Evolutionary conservation across 768 basidiomycete genomes (phyloP).

Genomic region (Daedaleopsis sinensis): DNA sequence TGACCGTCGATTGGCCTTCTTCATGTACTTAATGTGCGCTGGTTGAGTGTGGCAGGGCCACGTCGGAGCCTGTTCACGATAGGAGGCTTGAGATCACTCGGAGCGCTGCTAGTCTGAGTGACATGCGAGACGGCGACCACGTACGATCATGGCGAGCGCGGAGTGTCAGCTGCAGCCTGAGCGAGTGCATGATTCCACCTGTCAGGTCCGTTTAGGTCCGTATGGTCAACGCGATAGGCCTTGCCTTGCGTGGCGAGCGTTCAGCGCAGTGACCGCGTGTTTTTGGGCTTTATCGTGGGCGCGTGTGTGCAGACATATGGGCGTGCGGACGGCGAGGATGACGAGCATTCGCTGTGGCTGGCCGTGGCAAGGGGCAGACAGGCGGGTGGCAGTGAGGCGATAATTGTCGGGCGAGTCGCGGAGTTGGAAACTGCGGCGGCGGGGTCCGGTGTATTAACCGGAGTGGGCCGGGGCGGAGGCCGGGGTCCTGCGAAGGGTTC

Average conservation of each 20-base stretch:
- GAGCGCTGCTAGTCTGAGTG: background rate
- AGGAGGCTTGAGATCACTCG: no score
- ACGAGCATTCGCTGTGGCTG: background rate
- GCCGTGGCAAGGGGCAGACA: background rate
- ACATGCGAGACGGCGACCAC: background rate
- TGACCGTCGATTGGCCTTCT: no score
- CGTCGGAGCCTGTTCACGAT: no score
- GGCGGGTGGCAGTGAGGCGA: background rate
- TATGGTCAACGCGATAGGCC: background rate
- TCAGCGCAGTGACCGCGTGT: no score
- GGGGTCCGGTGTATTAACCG: background rate
- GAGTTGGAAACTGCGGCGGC: background rate
- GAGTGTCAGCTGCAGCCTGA: background rate
- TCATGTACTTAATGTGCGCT: background rate
- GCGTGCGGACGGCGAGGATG: no score
- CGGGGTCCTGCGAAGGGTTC: conserved; percentile 12
- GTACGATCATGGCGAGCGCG: background rate
- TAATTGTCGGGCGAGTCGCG: background rate
- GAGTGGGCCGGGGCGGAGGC: conserved; percentile 10
- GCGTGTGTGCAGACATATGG: no score
- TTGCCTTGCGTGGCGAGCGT: background rate
- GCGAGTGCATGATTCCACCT: background rate
- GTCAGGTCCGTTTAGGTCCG: background rate
- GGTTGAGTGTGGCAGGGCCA: background rate
- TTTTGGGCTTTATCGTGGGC: no score